These are phyloP conservation scores for Auriscalpium microsporum DNA, from an alignment of 768 basidiomycete genomes.

Conservation along the genomic window DNA sequence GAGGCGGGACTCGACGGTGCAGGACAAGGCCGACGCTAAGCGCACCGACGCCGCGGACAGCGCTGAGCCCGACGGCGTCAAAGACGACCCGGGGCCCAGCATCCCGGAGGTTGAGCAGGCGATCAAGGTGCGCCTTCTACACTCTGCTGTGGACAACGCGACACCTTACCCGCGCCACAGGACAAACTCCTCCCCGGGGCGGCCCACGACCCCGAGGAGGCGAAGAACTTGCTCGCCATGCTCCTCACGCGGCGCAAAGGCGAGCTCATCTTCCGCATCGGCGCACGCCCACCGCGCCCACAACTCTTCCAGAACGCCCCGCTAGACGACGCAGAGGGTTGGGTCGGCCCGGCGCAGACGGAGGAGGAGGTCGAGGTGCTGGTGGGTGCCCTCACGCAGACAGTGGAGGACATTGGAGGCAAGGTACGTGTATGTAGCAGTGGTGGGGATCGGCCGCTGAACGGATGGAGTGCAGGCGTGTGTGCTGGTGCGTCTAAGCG, in stretches of 20 bases:
- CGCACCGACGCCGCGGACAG: too few species aligned
- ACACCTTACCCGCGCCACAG: neutral
- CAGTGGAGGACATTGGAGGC: constrained; percentile 72
- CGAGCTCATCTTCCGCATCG: constrained; percentile 70
- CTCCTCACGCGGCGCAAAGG: constrained; percentile 62
- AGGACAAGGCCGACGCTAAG: neutral
- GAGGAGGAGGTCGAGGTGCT: constrained; percentile 44
- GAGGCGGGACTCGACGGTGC: neutral
- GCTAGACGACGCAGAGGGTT: constrained; percentile 38
- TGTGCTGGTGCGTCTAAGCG: constrained; percentile 39
- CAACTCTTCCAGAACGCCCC: constrained; percentile 47
- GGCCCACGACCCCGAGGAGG: constrained; percentile 38
- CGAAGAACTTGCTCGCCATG: constrained; percentile 56
- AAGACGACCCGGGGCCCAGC: constrained; percentile 1
- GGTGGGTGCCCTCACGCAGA: constrained; percentile 32
- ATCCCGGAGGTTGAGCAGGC: constrained; percentile 42
- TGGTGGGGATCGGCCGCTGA: neutral
- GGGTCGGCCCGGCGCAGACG: constrained; percentile 46
- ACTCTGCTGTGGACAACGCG: too few species aligned
- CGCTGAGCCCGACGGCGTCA: neutral
- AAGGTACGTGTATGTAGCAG: constrained; percentile 38
- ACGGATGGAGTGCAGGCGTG: constrained; percentile 35
- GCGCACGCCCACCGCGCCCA: constrained; percentile 51
- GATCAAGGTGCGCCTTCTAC: constrained; percentile 35
- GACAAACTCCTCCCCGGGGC: constrained; percentile 34